These are phyloP conservation scores for Agaricales sp. DNA, from an alignment of 1,284 basidiomycete species.

Conservation along the genomic window DNA sequence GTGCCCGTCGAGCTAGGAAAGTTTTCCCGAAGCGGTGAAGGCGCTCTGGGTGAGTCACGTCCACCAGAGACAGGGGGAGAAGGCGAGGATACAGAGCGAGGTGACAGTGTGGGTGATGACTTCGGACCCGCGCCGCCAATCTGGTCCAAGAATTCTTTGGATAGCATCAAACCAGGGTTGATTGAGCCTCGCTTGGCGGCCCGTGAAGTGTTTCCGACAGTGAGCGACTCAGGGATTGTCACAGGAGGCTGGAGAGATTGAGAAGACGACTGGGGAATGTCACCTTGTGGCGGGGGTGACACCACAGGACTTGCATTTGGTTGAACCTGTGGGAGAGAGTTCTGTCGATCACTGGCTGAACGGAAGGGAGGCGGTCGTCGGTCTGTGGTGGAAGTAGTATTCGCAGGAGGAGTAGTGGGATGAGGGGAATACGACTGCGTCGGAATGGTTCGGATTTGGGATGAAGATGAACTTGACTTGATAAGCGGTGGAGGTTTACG, in stretches of 20 bases:
- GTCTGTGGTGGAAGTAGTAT: background rate
- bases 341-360: background rate
- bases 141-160: slow-evolving; percentile 11
- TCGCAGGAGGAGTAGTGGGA: background rate
- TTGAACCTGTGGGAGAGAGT: background rate
- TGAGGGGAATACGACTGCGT: background rate
- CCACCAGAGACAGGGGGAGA: slow-evolving; percentile 14
- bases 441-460: background rate
- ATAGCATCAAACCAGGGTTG: slow-evolving; percentile 29
- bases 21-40: slow-evolving; percentile 25
- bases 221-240: background rate
- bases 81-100: slow-evolving; percentile 3
- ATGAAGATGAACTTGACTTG: background rate
- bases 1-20: slow-evolving; percentile 14
- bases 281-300: background rate
- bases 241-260: background rate
- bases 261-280: background rate
- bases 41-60: slow-evolving; percentile 9
- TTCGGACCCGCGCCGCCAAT: background rate
- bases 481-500: background rate
- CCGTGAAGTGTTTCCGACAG: slow-evolving; percentile 12
- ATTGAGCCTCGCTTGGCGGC: slow-evolving; percentile 36
- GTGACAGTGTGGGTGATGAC: background rate
- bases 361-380: background rate
- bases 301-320: background rate